phyloP scores from a whole-genome alignment of 1,284 basidiomycete species.

The Fomitopsis betulina region DNA sequence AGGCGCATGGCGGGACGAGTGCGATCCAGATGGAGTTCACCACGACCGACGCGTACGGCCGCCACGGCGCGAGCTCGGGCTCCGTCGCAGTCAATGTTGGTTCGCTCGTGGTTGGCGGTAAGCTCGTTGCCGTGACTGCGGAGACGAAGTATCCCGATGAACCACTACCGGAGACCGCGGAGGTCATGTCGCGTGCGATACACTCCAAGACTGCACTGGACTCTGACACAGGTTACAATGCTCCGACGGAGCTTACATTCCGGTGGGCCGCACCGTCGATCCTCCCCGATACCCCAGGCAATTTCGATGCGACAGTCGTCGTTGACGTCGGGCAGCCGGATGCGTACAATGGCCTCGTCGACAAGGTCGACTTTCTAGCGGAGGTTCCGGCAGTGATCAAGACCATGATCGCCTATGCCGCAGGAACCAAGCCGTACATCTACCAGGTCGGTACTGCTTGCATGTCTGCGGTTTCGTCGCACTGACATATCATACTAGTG shows the following conservation, averaged over 20 bases:
- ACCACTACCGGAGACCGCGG: constrained; percentile 35
- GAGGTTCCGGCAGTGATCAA: constrained; percentile 94
- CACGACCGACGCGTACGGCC: constrained; percentile 75
- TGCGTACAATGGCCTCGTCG: constrained; percentile 76
- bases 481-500: constrained; percentile 47
- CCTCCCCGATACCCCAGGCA: constrained; percentile 46
- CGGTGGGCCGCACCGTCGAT: constrained; percentile 77
- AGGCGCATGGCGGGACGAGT: constrained; percentile 69
- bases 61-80: constrained; percentile 72
- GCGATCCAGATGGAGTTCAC: constrained; percentile 97
- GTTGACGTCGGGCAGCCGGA: constrained; percentile 53
- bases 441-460: constrained; percentile 64
- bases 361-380: constrained; percentile 95
- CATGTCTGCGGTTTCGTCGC: constrained; percentile 1
- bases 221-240: constrained; percentile 79
- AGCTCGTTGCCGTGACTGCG: constrained; percentile 70
- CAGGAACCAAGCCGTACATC: constrained; percentile 90
- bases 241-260: constrained; percentile 70
- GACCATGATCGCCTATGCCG: constrained; percentile 86
- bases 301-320: constrained; percentile 49
- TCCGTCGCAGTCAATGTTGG: constrained; percentile 84
- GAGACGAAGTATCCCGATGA: constrained; percentile 68
- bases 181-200: constrained; percentile 59
- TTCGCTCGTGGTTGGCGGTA: constrained; percentile 73
- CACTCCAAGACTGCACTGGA: constrained; percentile 65